phyloP scores from a whole-genome alignment of 345 rosid species.

The Barbarea vulgaris region DNA sequence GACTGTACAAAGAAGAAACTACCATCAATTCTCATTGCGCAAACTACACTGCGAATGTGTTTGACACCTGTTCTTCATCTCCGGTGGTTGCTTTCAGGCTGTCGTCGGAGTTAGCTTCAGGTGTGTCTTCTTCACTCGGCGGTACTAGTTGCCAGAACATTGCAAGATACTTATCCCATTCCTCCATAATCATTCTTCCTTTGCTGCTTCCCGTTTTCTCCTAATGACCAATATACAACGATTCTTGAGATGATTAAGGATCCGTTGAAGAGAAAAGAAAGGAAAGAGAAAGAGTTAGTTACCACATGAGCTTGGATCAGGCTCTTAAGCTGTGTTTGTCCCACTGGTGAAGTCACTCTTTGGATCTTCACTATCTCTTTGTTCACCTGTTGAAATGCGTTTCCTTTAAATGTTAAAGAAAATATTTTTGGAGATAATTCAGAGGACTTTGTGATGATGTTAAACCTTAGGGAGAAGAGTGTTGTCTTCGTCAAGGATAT shows the following conservation, averaged over 20 bases:
- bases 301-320: constrained; percentile 91
- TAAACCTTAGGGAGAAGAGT: constrained; percentile 87
- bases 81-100: constrained; percentile 57
- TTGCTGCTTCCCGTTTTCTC: constrained; percentile 91
- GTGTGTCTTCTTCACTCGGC: constrained; percentile 99
- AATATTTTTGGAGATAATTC: not conserved
- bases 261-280: not conserved
- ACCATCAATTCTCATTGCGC: constrained; percentile 1
- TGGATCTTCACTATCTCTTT: constrained; percentile 94
- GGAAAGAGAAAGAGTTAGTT: constrained; percentile 12
- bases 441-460: constrained; percentile 1
- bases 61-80: constrained; percentile 41
- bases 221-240: constrained; percentile 32
- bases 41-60: constrained; percentile 13
- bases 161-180: constrained; percentile 78
- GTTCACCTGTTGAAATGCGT: constrained; percentile 60
- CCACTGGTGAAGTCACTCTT: constrained; percentile 85
- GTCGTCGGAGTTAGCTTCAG: constrained; percentile 76
- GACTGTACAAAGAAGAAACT: constrained; percentile 31
- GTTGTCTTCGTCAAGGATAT: constrained; percentile 86
- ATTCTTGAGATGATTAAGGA: not conserved
- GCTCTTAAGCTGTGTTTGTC: constrained; percentile 89
- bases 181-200: constrained; percentile 68
- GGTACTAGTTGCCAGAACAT: constrained; percentile 98
- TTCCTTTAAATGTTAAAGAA: not conserved